Base-by-base conservation (phyloP, 176 grass and related monocot species). In the Elymus sibiricus region DNA sequence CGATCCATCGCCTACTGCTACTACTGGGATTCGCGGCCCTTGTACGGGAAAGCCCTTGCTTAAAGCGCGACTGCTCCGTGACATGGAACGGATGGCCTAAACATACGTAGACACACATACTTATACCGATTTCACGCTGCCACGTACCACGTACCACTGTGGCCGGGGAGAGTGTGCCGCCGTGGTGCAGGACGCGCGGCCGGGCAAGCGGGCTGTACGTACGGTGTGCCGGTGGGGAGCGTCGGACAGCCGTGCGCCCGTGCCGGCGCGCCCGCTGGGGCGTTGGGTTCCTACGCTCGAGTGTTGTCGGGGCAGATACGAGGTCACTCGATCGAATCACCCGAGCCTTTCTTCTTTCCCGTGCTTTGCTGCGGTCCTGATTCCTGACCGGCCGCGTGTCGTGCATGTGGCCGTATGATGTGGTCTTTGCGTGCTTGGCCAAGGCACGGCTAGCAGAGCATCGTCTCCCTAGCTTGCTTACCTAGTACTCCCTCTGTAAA, bases 361-460 rank as follows among this genome's bases (percentile, higher is more conserved):
- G 15, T 27, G 62, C 64, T 19, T 22, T 59, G 47, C 27, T 37
- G 62, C 83, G 86, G 86, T 73, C 87, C 81, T 78, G 66, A 34
- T 16, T 69, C 65, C 32, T 69, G 65, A 34, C 66, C 10, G 53
- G 14, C 6, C 21, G 51, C 35, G 9, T 76, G 86, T 17, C 74
- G n/a, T 64, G 87, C 74, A 64, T 79, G 74, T 84, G 53, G 65
- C 26, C 39, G 31, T 5, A 79, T 63, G 28, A 71, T 51, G 53
- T 24, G 47, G 80, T 87, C 86, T 88, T 38, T 78, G 27, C 74
- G 80, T 84, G 74, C 38, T 12, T 10, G 17, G 79, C 26, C 58
- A 46, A 15, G 15, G 21, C 72, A 77, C 62, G 26, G 38, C 7
- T 44, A 47, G 37, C 73, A 83, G 17, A 19, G 66, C 32, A 22